phyloP scores from a whole-genome alignment of 345 rosid species.

The Stellera chamaejasme region DNA sequence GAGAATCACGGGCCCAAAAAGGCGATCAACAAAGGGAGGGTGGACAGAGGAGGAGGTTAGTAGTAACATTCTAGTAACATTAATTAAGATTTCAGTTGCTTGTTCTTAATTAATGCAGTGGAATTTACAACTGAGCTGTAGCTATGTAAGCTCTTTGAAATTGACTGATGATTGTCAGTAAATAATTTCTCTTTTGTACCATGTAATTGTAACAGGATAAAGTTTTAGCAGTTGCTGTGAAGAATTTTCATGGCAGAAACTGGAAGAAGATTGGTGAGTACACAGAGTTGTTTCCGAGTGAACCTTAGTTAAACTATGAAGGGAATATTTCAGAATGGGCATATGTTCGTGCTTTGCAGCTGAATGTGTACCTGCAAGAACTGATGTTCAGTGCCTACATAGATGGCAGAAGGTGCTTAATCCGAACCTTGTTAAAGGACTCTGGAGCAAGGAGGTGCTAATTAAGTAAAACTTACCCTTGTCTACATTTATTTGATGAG shows the following conservation, averaged over 20 bases:
- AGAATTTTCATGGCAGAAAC: conserved; percentile 15
- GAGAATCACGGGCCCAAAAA: conserved; percentile 25
- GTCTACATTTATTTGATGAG: background rate
- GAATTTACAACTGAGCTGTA: background rate
- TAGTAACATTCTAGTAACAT: background rate
- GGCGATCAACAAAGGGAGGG: conserved; percentile 26
- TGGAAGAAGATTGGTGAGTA: conserved; percentile 30
- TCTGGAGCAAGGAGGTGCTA: conserved; percentile 50
- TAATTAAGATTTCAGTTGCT: background rate
- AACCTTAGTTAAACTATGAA: background rate
- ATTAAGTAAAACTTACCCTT: background rate
- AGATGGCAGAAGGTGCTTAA: conserved; percentile 59
- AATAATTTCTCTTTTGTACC: background rate
- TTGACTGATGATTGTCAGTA: background rate
- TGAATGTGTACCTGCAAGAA: conserved; percentile 27
- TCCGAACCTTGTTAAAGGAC: conserved; percentile 48
- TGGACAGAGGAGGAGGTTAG: conserved; percentile 40
- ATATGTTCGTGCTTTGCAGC: conserved; percentile 13
- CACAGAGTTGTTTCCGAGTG: background rate
- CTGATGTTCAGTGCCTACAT: conserved; percentile 50
- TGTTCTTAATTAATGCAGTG: background rate
- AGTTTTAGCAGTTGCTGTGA: conserved; percentile 19
- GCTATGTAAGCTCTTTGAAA: background rate
- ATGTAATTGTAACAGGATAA: conserved; percentile 15
- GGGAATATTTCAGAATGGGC: background rate